Conservation (phyloP, 164 flowering plant genomes). For the Buxus sempervirens region DNA sequence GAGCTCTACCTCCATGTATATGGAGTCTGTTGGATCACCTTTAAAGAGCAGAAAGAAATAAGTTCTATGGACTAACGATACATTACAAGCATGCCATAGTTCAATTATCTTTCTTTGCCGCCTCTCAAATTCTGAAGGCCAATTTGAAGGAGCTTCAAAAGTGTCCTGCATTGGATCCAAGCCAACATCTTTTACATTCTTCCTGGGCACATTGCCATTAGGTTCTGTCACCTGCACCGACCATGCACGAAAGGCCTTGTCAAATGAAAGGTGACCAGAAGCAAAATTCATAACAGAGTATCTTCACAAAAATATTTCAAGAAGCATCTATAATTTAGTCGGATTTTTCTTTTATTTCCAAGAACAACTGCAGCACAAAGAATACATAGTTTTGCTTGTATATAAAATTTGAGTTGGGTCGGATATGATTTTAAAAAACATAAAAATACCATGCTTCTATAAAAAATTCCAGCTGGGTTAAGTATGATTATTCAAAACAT, state of each 20-base stretch:
- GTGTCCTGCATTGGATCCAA: constrained; percentile 54
- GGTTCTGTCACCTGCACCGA: constrained; percentile 37
- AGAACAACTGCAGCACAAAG: no score
- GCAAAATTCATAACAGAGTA: neutral
- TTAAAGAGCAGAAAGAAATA: constrained; percentile 80
- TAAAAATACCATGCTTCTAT: no score
- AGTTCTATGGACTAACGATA: constrained; percentile 75
- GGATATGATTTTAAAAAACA: no score
- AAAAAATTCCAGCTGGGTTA: no score
- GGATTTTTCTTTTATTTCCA: no score
- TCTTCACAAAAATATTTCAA: neutral
- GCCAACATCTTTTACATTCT: constrained; percentile 46
- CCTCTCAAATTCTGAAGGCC: constrained; percentile 52
- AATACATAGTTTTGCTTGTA: no score
- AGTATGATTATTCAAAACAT: no score
- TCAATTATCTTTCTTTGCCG: constrained; percentile 60
- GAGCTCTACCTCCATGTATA: constrained; percentile 88
- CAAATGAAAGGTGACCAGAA: neutral
- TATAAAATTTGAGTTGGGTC: no score
- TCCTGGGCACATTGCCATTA: constrained; percentile 22
- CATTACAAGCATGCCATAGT: constrained; percentile 78
- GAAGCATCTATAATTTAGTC: no score
- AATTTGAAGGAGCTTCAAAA: constrained; percentile 25
- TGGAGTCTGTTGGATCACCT: constrained; percentile 74
- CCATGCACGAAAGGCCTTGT: neutral